A percentile compares a stretch with the other conserved stretches of the same genome.
These are phyloP conservation scores for Venturia effusa DNA, from an alignment of 2,329 filamentous ascomycete species.

Conservation along the genomic window DNA sequence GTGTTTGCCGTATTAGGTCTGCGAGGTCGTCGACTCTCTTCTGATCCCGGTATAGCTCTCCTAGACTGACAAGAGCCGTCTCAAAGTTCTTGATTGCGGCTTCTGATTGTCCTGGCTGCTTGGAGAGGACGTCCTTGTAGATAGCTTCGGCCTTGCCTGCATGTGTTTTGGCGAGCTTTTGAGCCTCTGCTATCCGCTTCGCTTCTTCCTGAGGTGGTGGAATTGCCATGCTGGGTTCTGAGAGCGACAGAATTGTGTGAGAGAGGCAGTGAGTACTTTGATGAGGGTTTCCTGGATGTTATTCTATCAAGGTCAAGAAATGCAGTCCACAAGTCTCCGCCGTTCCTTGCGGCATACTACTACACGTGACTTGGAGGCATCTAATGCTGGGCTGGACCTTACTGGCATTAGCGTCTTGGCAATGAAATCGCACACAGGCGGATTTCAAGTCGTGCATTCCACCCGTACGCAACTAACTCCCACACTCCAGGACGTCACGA, in stretches of 20 bases:
- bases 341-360: not conserved
- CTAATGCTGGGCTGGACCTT: not conserved
- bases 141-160: constrained; percentile 74
- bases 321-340: too few relatives aligned
- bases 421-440: not conserved
- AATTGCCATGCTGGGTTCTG: constrained; percentile 2
- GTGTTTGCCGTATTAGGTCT: constrained; percentile 79
- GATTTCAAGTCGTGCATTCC: not conserved
- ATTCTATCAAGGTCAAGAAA: too few relatives aligned
- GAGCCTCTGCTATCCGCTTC: constrained; percentile 74
- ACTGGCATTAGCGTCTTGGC: not conserved
- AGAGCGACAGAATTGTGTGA: not conserved
- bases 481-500: constrained; percentile 5
- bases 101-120: constrained; percentile 75
- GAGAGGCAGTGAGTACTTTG: not conserved
- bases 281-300: not conserved
- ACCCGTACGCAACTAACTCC: not conserved
- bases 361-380: not conserved
- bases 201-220: constrained; percentile 32
- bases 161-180: constrained; percentile 70
- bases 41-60: constrained; percentile 85
- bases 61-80: constrained; percentile 73
- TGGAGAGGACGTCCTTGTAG: constrained; percentile 83
- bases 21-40: constrained; percentile 76
- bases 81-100: constrained; percentile 86